Base-by-base conservation (phyloP, 1,284 basidiomycete genomes). In the Phlebopus sp. region DNA sequence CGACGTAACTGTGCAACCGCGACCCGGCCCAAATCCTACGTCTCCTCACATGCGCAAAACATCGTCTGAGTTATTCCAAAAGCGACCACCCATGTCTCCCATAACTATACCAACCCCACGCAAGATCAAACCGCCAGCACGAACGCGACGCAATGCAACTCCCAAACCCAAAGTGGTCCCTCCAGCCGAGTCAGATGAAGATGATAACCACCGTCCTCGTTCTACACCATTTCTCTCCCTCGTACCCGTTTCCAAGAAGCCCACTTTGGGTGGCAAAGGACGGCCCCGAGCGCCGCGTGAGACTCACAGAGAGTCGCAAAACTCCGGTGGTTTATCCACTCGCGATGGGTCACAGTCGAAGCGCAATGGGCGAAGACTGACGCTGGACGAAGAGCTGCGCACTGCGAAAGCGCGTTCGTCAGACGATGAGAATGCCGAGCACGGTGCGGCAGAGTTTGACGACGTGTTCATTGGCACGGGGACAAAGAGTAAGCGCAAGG, bases 331-430 rank as follows among this genome's bases (percentile, higher is more conserved):
- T 37, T 5, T 13, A 2, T 35, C 47, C 25, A 7, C 11, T 7
- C 50, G 47, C 30, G 51, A 52, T 6, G 30, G 29, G 31, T 45
- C 55, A 37, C 66, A 64, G 38, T 52, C 41, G 11, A 64, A 58
- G 44, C 58, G 67, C n/a, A 59, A 51, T 50, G 48, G 62, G 42
- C 52, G 72, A 19, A 70, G 75, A 42, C 67, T 70, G 45, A 87
- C 84, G 2, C 68, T 89, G 10, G 82, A 86, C 47, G 75, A 86
- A 48, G 86, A 89, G 62, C 51, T 88, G 15, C 75, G 74, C 15
- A 67, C 62, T 40, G 81, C 78, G 1, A 68, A 69, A 14, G 63
- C 68, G 14, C 56, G 60, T 10, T 62, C 58, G 13, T 59, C 61
- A 0, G 69, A 66, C 19, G 58, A 66, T 13, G 70, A 66, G 27